Base-by-base conservation (phyloP, 768 basidiomycete species). In the Suillus lakei region DNA sequence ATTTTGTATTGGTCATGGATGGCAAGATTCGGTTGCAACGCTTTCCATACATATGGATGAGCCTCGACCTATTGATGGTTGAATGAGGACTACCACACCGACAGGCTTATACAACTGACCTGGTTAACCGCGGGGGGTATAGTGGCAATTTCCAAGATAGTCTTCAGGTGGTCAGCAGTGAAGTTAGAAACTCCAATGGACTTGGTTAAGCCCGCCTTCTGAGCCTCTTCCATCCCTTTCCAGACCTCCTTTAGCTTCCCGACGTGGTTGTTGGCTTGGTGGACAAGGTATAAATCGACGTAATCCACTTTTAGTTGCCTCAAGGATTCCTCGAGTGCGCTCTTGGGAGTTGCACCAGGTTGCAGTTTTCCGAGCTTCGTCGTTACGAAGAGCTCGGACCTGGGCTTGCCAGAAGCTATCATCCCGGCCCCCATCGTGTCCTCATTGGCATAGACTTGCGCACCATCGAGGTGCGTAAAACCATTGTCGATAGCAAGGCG, bases 231-330 rank as follows among this genome's bases (percentile, higher is more conserved):
- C 84, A 91, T 84, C 6, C 78, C 84, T 55, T 80, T 80, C 90
- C 90, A 91, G 60, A 85, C 72, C 30, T 85, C 80, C 63, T 79
- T 78, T 61, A 90, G 74, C 61, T 75, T 82, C 26, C 82, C 84
- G 44, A 69, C 75, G 53, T 81, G 77, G 4, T 74, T 64, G 6
- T 64, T 69, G 4, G 87, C 78, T 51, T 69, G 71, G 69, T 92
- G 91, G 61, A 93, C 80, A 64, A 91, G 77, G 75, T 86, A 91
- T 63, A 90, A 73, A 71, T 91, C 89, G 15, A 91, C 86, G 51
- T 82, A 83, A 62, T 85, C 79, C 61, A 88, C 74, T 15, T 81
- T 76, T 5, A 91, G 78, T 70, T 84, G 85, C 70, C 80, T 72
- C 58, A 92, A 74, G 10, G 88, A 89, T n/a, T 74, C 78, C 44